These are phyloP conservation scores for Eudorina sp. DNA, from an alignment of 139 green algal species.

Conservation along the genomic window DNA sequence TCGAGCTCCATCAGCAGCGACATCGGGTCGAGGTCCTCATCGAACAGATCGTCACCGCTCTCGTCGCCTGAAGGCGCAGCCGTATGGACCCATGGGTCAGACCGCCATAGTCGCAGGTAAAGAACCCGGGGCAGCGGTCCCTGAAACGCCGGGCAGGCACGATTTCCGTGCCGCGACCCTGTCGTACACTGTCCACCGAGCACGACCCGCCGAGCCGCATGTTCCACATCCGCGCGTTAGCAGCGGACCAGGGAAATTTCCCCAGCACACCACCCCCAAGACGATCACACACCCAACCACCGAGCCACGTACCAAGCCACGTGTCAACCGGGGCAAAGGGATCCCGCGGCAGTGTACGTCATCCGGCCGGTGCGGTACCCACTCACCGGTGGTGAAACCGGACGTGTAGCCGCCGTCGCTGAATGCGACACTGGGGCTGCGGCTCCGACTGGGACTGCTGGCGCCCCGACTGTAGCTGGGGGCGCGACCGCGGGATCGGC, in stretches of 20 bases:
- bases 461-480: not conserved
- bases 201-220: too few relatives aligned
- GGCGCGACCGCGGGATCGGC: not conserved
- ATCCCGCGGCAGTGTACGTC: not conserved
- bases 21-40: slow-evolving; percentile 61
- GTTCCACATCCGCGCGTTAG: too few relatives aligned
- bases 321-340: not conserved
- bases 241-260: too few relatives aligned
- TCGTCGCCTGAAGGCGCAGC: not conserved
- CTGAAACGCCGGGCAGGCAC: too few relatives aligned
- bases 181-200: too few relatives aligned
- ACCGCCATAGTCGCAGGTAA: too few relatives aligned
- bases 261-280: too few relatives aligned
- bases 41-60: slow-evolving; percentile 57
- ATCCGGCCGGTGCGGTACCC: not conserved
- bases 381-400: slow-evolving; percentile 35
- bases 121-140: too few relatives aligned
- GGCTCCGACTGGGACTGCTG: not conserved
- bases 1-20: slow-evolving; percentile 68
- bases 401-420: slow-evolving; percentile 39
- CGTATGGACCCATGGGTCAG: too few relatives aligned
- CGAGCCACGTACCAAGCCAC: too few relatives aligned
- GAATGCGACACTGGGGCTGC: not conserved
- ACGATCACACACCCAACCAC: too few relatives aligned
- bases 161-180: too few relatives aligned